Base-by-base conservation (phyloP, 2,329 filamentous ascomycete species). In the Sporothrix euskadiensis region DNA sequence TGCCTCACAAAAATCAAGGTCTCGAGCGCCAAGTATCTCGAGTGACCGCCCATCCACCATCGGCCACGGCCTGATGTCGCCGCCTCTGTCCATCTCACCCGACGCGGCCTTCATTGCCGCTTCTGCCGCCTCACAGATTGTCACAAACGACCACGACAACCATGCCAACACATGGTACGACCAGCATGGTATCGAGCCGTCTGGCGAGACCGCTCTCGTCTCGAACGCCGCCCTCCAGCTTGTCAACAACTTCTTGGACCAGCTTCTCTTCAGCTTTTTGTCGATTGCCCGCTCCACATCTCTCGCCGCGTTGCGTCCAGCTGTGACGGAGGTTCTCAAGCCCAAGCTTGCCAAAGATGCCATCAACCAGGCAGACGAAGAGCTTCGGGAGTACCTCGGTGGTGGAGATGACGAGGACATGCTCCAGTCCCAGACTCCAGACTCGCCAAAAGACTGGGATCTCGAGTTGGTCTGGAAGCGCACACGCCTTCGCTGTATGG, bases 381-480 rank as follows among this genome's bases (percentile, higher is more conserved):
- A 82, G 73, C 84, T 99, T 69, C 87, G 91, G 69, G 95, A 98
- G 80, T 96, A 98, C 75, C 86, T 98, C 61, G 94, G 93, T 0
- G 92, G 88, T 44, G 89, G 87, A 19, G 92, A 93, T 41, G 91
- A 95, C 66, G 94, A 96, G 52, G 91, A 94, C 54, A 83, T 90
- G 41, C 82, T 84, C 6, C 85, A 87, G 16, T 84, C 88, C n/a
- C 83, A 88, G 61, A 85, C 86, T 32, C 82, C 83, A 61, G 83
- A 85, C 44, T 82, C 85, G 1, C 82, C 83, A 12, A 85, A 86
- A 1, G 89, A 91, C 77, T 98, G 95, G 89, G 94, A 98, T 80
- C 84, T 97, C n/a, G 93, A 98, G 80, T 86, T 94, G 73, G 91
- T 94, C 22, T 99, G 96, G 94, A 98, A 97, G 84, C 89, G 96